Evolutionary conservation across 352 stramenopile genomes (phyloP), one percentile per base, ranked within the genome.

Genomic region (Pythium brassicae): DNA sequence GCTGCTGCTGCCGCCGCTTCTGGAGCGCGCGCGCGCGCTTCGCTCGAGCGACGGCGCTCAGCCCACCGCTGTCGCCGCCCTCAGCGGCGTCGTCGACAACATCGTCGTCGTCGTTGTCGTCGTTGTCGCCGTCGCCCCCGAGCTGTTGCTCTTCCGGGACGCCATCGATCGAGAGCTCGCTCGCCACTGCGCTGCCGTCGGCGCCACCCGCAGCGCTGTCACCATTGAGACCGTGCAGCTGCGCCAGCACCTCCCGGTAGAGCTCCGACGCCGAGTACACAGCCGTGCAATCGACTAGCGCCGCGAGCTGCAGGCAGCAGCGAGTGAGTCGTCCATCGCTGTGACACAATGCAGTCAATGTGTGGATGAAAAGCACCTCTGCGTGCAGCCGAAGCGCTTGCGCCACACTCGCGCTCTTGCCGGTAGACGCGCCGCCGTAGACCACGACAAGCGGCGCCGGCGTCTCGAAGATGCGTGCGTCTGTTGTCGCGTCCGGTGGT

Each of bases 361-460:
- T 35, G 29, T 10, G 29, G 29, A 4, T 9, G 29, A 9, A 10
- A 9, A 4, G 9, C 29, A 35, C 29, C 29, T 35, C 47, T 20
- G 69, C 55, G 42, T 80, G 61, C 12, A 47, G 48, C 12, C 59
- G 62, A 50, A 91, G 53, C 14, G 60, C 64, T 23, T 75, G 67
- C 22, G 68, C 64, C 49, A 92, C 73, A n/a, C 67, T 70, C 50
- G 74, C 49, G 48, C 76, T 89, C 61, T 94, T 94, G 49, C 83
- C 83, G n/a, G 79, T 86, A 12, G 81, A 90, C 26, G 83, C 79
- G 34, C 74, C 78, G 22, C 83, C 83, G 56, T 89, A 89, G 1
- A 92, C 68, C 4, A 94, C 65, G 26, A 89, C 62, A 4, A 93
- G 72, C 34, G 83, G 70, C n/a, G 69, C 55, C 44, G 78, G 69